Evolutionary conservation across 768 basidiomycete species (phyloP), one percentile per base, ranked within the genome.

Genomic region (Termitomyces sp.): DNA sequence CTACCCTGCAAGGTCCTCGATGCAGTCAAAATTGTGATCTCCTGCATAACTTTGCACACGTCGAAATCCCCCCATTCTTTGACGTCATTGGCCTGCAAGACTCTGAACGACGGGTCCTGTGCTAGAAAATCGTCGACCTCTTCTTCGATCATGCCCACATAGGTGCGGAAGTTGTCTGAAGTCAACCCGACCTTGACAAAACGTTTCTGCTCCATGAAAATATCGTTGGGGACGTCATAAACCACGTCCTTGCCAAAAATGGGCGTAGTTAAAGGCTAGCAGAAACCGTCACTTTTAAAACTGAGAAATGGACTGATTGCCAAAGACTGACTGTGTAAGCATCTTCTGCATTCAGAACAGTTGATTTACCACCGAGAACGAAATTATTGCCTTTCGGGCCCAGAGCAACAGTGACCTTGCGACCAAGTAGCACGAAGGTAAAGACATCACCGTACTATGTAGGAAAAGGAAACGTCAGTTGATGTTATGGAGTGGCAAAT

Each of bases 121-220:
- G 74, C 73, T 72, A 96, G 75, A 72, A 87, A 94, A 33, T 87
- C 76, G 39, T 86, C 81, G 41, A 90, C 83, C 68, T 90, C 89
- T 42, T 91, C 80, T 59, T 86, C 85, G 58, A 93, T 87, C 83
- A 92, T 87, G 52, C 85, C 84, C 20, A 86, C 80, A 54, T 99
- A 98, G 33, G 86, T 79, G 45, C 88, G 84, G 72, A 99, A 86
- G 73, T 95, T 95, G 30, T 98, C 95, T 13, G 84, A 86, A 12
- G 94, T 91, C 22, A 99, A 84, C 24, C 97, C 95, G 61, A 94
- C 87, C 76, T 99, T 99, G 73, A 98, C 89, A 68, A 98, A 98
- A 70, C 89, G 91, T 81, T 99, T 99, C 72, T 99, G 97, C 67
- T 99, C 95, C 95, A 99, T 98, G 73, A 99, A 87, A 47, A 91